Percentiles rank a stretch among this genome's conserved stretches.
Conservation (phyloP, 2,329 filamentous ascomycete species). For the Zasmidium angulare region DNA sequence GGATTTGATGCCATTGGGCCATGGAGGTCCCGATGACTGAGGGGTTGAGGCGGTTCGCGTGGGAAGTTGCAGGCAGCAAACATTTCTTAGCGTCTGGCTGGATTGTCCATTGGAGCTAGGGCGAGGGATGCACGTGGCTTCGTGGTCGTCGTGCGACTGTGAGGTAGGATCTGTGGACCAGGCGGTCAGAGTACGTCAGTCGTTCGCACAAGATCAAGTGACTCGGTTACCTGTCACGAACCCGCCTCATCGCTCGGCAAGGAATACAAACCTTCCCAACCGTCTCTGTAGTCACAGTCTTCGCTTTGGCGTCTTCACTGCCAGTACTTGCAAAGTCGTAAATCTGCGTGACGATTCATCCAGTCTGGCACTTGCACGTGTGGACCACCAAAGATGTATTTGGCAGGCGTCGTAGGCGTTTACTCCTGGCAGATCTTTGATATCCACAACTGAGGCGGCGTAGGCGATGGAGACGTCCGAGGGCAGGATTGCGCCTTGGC, state of each 20-base stretch:
- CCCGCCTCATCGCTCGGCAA: constrained; percentile 47
- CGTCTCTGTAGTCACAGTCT: constrained; percentile 4
- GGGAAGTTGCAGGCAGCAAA: too few species aligned
- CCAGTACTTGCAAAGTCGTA: constrained; percentile 10
- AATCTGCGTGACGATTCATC: constrained; percentile 41
- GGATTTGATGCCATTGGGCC: too few species aligned
- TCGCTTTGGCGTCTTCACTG: background rate
- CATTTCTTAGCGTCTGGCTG: too few species aligned
- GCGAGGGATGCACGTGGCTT: too few species aligned
- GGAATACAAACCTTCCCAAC: constrained; percentile 39
- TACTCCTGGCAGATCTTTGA: constrained; percentile 21
- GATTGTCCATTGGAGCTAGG: too few species aligned
- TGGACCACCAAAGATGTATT: constrained; percentile 27
- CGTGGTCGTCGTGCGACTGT: too few species aligned
- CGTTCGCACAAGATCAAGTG: too few species aligned
- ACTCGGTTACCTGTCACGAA: constrained; percentile 51
- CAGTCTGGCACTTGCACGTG: too few species aligned
- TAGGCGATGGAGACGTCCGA: constrained; percentile 59
- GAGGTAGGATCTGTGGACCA: too few species aligned
- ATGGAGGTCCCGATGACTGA: too few species aligned
- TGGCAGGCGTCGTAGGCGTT: constrained; percentile 16
- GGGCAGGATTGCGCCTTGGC: constrained; percentile 45
- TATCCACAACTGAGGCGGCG: constrained; percentile 43
- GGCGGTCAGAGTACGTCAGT: too few species aligned
- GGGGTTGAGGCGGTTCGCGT: too few species aligned